A percentile compares a stretch with the other conserved stretches of the same genome.
These are phyloP conservation scores for Populus hybrid DNA, from an alignment of 441 rosid genomes.

Conservation along the genomic window DNA sequence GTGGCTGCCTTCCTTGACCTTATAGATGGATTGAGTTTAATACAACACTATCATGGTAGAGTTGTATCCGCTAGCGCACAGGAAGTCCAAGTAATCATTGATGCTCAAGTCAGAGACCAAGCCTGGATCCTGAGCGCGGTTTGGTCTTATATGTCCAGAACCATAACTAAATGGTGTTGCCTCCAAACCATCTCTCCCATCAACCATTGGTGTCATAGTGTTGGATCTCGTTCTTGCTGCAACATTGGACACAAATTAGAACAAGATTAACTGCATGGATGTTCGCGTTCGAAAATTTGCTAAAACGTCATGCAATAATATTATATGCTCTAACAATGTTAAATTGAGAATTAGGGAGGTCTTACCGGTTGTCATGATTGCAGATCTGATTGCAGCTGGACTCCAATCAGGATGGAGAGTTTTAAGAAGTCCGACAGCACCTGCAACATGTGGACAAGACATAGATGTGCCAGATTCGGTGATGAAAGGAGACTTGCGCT, in stretches of 20 bases:
- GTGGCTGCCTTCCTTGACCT: too few species aligned
- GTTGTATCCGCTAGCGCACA: conserved; percentile 59
- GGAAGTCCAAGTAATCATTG: conserved; percentile 54
- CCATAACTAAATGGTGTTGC: conserved; percentile 60
- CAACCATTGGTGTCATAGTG: conserved; percentile 35
- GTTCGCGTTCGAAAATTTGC: neutral
- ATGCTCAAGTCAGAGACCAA: conserved; percentile 47
- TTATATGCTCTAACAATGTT: too few species aligned
- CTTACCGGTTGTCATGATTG: conserved; percentile 58
- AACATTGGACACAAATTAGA: neutral
- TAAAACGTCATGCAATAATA: neutral
- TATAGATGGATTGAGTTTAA: too few species aligned
- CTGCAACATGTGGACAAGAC: conserved; percentile 70
- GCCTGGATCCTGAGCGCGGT: conserved; percentile 65
- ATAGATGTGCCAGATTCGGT: conserved; percentile 53
- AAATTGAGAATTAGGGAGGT: neutral
- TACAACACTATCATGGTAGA: too few species aligned
- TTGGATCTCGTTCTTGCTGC: conserved; percentile 62
- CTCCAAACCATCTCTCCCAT: conserved; percentile 20
- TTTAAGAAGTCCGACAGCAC: conserved; percentile 54
- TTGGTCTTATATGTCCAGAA: conserved; percentile 62
- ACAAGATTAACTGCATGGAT: too few species aligned
- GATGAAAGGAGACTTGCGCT: conserved; percentile 32
- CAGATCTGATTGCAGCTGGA: conserved; percentile 59
- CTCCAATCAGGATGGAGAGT: conserved; percentile 53